A percentile compares a stretch with the other conserved stretches of the same genome.
Conservation (phyloP, 805 yeast species). For the Scheffersomyces spartinae region DNA sequence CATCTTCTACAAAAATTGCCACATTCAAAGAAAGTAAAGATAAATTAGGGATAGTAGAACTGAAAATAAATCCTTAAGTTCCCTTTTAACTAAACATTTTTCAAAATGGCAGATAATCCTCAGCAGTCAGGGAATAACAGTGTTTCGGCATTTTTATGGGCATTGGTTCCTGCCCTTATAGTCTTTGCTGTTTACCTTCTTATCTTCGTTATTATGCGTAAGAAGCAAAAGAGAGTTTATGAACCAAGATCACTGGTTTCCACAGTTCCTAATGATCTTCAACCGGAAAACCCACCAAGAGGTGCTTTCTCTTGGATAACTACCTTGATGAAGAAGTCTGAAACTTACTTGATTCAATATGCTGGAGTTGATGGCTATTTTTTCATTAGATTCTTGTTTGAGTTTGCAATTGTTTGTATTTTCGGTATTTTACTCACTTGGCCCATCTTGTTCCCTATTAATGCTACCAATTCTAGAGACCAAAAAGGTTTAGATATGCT, state of each 20-base stretch:
- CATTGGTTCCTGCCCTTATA: conserved; percentile 33
- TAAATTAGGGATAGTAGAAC: too few relatives aligned
- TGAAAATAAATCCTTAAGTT: neutral
- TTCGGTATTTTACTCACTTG: conserved; percentile 44
- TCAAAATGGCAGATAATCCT: too few relatives aligned
- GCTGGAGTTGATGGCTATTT: conserved; percentile 71
- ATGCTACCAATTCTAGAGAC: conserved; percentile 56
- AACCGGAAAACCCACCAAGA: conserved; percentile 30
- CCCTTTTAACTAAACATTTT: neutral
- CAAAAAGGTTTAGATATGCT: conserved; percentile 51
- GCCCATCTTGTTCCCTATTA: conserved; percentile 64
- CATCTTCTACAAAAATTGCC: too few relatives aligned
- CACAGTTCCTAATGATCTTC: conserved; percentile 33
- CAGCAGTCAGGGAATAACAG: too few relatives aligned
- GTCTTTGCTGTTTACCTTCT: conserved; percentile 28
- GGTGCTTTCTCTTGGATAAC: conserved; percentile 47
- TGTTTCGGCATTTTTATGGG: conserved; percentile 38
- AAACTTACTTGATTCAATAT: conserved; percentile 53
- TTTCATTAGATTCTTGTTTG: conserved; percentile 52
- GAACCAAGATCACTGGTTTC: conserved; percentile 39
- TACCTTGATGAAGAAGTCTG: conserved; percentile 41
- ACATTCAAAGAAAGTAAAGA: too few relatives aligned
- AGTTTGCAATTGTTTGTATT: conserved; percentile 40
- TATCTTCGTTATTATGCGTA: conserved; percentile 30
- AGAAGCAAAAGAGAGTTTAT: conserved; percentile 36